Percentiles rank a stretch among this genome's conserved stretches.
Evolutionary conservation across 352 stramenopile species (phyloP).

Genomic region (Albugo laibachii): DNA sequence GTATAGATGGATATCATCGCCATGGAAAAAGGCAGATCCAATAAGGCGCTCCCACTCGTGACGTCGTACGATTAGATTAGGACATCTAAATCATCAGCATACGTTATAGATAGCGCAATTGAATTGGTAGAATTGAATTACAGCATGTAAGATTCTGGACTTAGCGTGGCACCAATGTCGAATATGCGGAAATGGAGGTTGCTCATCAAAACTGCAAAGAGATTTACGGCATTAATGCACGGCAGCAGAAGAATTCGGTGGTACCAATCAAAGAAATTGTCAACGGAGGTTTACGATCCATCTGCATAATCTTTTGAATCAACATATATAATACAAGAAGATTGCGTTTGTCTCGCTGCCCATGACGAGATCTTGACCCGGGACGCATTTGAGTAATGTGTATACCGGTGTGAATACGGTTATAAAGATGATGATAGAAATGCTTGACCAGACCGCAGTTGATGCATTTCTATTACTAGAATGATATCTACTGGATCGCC

Average conservation of each 20-base stretch:
- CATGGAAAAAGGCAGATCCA: constrained; percentile 59
- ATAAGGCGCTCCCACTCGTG: constrained; percentile 26
- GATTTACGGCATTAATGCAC: background rate
- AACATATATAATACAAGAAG: constrained; percentile 1
- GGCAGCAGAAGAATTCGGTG: background rate
- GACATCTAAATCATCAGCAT: constrained; percentile 24
- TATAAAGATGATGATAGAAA: no score
- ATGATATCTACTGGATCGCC: no score
- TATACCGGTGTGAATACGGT: no score
- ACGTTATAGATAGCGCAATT: no score
- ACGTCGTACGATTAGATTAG: constrained; percentile 22
- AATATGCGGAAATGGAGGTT: background rate
- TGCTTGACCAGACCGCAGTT: no score
- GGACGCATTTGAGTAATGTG: no score
- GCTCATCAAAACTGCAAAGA: background rate
- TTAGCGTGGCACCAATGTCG: no score
- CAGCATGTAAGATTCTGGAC: no score
- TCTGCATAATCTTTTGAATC: constrained; percentile 20
- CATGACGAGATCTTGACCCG: background rate
- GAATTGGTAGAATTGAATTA: no score
- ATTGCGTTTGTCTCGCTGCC: background rate
- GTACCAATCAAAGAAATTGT: constrained; percentile 14
- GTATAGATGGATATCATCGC: constrained; percentile 73
- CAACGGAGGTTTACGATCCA: constrained; percentile 35
- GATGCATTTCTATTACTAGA: no score